Evolutionary conservation across 208 protist species (phyloP).

Genomic region (Pavlovales sp.): DNA sequence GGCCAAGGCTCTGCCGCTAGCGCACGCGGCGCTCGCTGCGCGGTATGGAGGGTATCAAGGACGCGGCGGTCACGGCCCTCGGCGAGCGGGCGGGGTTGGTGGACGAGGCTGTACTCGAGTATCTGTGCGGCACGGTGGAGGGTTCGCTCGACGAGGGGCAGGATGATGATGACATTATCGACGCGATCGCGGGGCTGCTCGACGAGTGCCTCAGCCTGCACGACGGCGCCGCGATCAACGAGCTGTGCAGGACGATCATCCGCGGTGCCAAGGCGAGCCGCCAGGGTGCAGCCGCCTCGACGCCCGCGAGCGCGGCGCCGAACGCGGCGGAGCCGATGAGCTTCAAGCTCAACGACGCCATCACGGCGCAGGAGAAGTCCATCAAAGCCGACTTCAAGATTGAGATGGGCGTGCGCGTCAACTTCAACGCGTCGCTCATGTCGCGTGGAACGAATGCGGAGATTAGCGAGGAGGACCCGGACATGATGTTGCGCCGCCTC

Average conservation of each 20-base stretch:
- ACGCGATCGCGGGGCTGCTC: background rate
- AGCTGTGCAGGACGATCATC: background rate
- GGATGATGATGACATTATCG: background rate
- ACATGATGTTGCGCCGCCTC: background rate
- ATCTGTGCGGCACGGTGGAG: background rate
- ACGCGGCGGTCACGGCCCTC: no score
- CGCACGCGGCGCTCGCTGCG: no score
- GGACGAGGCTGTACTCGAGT: background rate
- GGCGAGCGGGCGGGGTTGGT: background rate
- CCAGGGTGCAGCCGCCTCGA: no score
- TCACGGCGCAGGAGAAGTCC: background rate
- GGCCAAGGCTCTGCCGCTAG: no score
- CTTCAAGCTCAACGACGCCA: background rate
- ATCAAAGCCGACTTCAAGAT: background rate
- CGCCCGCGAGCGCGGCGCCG: no score
- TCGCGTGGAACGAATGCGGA: background rate
- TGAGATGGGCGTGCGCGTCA: background rate
- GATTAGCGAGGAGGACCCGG: conserved; percentile 6
- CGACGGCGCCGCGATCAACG: background rate
- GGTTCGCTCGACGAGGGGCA: background rate
- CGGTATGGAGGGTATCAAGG: no score
- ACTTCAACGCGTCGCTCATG: background rate
- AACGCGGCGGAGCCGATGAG: no score
- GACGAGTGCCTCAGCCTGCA: background rate
- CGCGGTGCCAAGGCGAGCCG: no score